A percentile compares a stretch with the other conserved stretches of the same genome.
Conservation (phyloP, 2,329 filamentous ascomycete species). For the Fusarium robinianum region DNA sequence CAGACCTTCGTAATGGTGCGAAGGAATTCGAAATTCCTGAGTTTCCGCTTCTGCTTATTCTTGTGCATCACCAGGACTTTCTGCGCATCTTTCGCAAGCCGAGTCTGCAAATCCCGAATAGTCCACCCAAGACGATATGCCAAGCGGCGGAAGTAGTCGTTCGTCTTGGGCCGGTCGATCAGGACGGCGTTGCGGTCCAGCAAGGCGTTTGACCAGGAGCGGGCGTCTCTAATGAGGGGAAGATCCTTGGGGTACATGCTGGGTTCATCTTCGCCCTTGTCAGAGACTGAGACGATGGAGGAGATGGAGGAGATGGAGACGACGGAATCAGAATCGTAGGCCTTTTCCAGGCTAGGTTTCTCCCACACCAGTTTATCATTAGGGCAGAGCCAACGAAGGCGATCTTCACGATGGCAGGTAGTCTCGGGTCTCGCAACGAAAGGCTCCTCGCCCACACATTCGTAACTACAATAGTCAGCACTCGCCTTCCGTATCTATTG, state of each 20-base stretch:
- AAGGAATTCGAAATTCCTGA: constrained; percentile 20
- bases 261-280: constrained; percentile 4
- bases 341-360: neutral
- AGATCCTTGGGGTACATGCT: neutral
- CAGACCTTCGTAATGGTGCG: constrained; percentile 16
- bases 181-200: neutral
- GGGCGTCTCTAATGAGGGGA: constrained; percentile 2
- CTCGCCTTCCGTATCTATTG: neutral
- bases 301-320: constrained; percentile 19
- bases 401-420: constrained; percentile 30
- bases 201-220: constrained; percentile 7
- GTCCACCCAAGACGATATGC: constrained; percentile 48
- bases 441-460: neutral
- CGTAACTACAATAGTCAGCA: constrained; percentile 19
- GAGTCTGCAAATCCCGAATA: too few species aligned
- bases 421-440: constrained; percentile 3
- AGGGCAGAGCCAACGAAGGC: constrained; percentile 21
- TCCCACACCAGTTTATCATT: constrained; percentile 4
- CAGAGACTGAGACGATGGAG: constrained; percentile 14
- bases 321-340: neutral
- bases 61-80: constrained; percentile 1
- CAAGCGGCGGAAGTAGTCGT: constrained; percentile 35
- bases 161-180: constrained; percentile 10
- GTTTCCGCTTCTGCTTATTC: constrained; percentile 16
- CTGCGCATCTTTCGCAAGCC: constrained; percentile 15